Percentiles rank a stretch among this genome's conserved stretches.
Evolutionary conservation across 768 basidiomycete species (phyloP).

Genomic region (Pisolithus albus): DNA sequence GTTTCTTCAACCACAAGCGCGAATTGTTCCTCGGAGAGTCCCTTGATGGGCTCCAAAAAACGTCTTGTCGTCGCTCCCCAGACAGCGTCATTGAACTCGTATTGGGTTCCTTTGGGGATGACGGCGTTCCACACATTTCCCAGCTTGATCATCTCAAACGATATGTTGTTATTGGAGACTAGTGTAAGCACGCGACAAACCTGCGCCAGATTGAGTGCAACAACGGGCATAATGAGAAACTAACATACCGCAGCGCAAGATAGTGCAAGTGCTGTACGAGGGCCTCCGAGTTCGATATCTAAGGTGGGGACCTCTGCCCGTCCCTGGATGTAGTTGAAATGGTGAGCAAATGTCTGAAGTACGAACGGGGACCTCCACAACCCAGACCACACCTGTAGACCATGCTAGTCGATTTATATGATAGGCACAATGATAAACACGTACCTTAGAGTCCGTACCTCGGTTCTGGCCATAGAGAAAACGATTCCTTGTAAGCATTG

Average conservation of each 20-base stretch:
- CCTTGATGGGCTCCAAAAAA: not conserved
- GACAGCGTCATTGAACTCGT: conserved; percentile 6
- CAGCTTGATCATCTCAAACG: not conserved
- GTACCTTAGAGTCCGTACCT: conserved; percentile 4
- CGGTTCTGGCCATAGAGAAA: conserved; percentile 7
- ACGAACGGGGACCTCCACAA: conserved; percentile 8
- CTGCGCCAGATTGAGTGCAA: not conserved
- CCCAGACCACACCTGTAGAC: not conserved
- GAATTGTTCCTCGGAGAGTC: conserved; percentile 3
- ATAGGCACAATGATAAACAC: not conserved
- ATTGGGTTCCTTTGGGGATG: conserved; percentile 5
- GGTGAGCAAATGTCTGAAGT: conserved; percentile 8
- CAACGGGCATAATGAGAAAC: not conserved
- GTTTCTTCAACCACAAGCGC: conserved; percentile 1
- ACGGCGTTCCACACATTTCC: conserved; percentile 4
- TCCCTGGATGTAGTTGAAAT: conserved; percentile 8
- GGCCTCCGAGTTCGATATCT: not conserved
- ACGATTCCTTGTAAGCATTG: not conserved
- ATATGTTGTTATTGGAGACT: not conserved
- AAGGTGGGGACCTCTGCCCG: conserved; percentile 2
- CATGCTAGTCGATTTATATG: not conserved
- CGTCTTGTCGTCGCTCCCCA: conserved; percentile 6
- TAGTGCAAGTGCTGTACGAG: conserved; percentile 6
- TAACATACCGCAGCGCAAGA: conserved; percentile 3
- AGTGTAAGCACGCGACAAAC: not conserved